Conservation (phyloP, 83 land plant genomes). For the Diphasiastrum complanatum region DNA sequence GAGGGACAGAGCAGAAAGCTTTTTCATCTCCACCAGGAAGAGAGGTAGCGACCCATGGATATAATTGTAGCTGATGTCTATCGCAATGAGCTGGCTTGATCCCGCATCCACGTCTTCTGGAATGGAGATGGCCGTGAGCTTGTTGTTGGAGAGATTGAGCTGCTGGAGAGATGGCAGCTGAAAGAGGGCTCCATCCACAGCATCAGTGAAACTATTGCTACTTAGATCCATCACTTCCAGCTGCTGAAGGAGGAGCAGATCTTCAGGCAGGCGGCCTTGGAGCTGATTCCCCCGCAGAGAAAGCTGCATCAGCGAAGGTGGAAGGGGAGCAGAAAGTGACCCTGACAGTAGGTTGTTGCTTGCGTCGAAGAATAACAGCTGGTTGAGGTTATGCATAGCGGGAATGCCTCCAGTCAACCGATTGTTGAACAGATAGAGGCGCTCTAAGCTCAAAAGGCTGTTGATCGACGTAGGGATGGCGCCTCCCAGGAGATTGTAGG, state of each 20-base stretch:
- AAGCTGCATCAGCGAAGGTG: constrained; percentile 6
- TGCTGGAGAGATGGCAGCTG: too few species aligned
- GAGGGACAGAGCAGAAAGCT: constrained; percentile 2
- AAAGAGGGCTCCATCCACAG: too few species aligned
- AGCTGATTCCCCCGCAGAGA: too few species aligned
- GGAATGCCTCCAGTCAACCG: background rate
- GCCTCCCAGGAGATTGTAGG: constrained; percentile 5
- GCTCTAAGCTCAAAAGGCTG: background rate
- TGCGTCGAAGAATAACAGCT: constrained; percentile 9
- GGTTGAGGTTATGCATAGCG: background rate
- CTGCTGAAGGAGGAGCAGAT: too few species aligned
- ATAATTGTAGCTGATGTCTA: constrained; percentile 1
- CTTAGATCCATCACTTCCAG: too few species aligned
- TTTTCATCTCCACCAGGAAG: background rate
- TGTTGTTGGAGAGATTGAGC: too few species aligned
- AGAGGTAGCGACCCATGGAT: background rate
- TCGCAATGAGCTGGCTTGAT: background rate
- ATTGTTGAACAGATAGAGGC: constrained; percentile 7
- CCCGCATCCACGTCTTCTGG: too few species aligned
- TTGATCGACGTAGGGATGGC: background rate
- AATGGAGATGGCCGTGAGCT: too few species aligned
- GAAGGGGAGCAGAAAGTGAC: background rate
- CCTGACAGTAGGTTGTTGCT: constrained; percentile 9
- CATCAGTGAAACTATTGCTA: too few species aligned
- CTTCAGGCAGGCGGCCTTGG: background rate